Evolutionary conservation across 768 basidiomycete genomes (phyloP).

Genomic region (Russula earlei): DNA sequence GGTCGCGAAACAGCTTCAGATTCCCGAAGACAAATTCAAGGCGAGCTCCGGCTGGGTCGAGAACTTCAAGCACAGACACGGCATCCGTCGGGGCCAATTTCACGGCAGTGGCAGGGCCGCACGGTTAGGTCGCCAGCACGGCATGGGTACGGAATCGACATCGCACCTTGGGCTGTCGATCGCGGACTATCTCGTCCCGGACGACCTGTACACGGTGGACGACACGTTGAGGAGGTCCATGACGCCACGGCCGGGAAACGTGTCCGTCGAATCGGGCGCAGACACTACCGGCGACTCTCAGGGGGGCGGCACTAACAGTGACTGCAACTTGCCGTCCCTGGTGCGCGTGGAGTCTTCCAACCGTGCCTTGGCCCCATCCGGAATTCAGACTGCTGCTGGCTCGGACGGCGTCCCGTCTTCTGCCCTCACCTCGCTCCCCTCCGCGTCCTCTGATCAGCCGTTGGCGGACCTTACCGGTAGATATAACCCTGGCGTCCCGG

Average conservation of each 20-base stretch:
- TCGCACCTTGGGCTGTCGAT: slow-evolving; percentile 15
- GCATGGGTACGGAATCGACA: slow-evolving; percentile 2
- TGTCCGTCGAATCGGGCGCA: slow-evolving; percentile 6
- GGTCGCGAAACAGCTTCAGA: slow-evolving; percentile 46
- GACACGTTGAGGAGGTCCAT: slow-evolving; percentile 17
- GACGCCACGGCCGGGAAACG: slow-evolving; percentile 15
- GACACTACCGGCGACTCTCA: slow-evolving; percentile 2
- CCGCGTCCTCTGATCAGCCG: slow-evolving; percentile 13
- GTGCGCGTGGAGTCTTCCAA: slow-evolving; percentile 8
- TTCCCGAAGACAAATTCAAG: slow-evolving; percentile 71
- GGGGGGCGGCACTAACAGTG: slow-evolving; percentile 12
- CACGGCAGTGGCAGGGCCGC: slow-evolving; percentile 31
- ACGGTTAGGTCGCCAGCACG: slow-evolving; percentile 12
- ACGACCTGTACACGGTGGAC: slow-evolving; percentile 13
- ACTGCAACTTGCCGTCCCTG: slow-evolving; percentile 10
- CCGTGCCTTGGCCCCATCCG: slow-evolving; percentile 8
- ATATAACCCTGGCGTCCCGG: slow-evolving; percentile 9
- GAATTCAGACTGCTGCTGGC: slow-evolving; percentile 7
- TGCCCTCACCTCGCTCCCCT: slow-evolving; percentile 12
- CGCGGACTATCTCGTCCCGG: slow-evolving; percentile 14
- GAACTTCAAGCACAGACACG: slow-evolving; percentile 79
- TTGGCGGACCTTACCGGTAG: slow-evolving; percentile 11
- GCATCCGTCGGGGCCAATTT: slow-evolving; percentile 61
- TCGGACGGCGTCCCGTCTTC: slow-evolving; percentile 12
- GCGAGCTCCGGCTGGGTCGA: slow-evolving; percentile 90